Evolutionary conservation across 352 stramenopile species (phyloP).

Genomic region (Globisporangium cylindrosporum): DNA sequence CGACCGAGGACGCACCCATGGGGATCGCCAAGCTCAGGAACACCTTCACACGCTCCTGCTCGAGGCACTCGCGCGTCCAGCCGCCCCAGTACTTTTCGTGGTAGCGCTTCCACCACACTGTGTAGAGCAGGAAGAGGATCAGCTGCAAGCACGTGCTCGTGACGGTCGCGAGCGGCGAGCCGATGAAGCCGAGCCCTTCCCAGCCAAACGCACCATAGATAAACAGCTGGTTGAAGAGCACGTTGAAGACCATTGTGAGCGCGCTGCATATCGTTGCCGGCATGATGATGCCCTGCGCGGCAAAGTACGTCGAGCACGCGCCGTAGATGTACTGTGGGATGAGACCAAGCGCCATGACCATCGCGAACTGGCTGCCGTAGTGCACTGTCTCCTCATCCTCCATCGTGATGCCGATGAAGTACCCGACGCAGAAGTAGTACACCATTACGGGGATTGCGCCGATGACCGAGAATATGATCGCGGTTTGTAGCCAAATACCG

Average conservation of each 20-base stretch:
- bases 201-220: constrained; percentile 56
- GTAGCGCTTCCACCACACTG: constrained; percentile 47
- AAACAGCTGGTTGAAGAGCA: constrained; percentile 54
- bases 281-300: constrained; percentile 74
- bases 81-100: constrained; percentile 47
- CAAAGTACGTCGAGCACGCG: constrained; percentile 74
- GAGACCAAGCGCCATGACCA: constrained; percentile 68
- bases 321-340: constrained; percentile 67
- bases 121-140: constrained; percentile 41
- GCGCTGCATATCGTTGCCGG: constrained; percentile 67
- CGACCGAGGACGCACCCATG: constrained; percentile 47
- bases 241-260: constrained; percentile 58
- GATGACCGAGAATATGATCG: constrained; percentile 46
- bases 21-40: constrained; percentile 49
- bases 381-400: constrained; percentile 50
- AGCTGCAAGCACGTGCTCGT: constrained; percentile 44
- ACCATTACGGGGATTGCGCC: constrained; percentile 52
- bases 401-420: constrained; percentile 35
- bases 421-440: constrained; percentile 52
- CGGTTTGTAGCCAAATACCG: constrained; percentile 75
- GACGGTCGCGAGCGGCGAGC: constrained; percentile 55
- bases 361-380: constrained; percentile 63
- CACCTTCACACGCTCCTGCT: constrained; percentile 36
- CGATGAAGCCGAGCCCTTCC: constrained; percentile 63
- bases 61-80: constrained; percentile 39